Base-by-base conservation (phyloP, 2,329 filamentous ascomycete genomes). In the Aspergillus jensenii region DNA sequence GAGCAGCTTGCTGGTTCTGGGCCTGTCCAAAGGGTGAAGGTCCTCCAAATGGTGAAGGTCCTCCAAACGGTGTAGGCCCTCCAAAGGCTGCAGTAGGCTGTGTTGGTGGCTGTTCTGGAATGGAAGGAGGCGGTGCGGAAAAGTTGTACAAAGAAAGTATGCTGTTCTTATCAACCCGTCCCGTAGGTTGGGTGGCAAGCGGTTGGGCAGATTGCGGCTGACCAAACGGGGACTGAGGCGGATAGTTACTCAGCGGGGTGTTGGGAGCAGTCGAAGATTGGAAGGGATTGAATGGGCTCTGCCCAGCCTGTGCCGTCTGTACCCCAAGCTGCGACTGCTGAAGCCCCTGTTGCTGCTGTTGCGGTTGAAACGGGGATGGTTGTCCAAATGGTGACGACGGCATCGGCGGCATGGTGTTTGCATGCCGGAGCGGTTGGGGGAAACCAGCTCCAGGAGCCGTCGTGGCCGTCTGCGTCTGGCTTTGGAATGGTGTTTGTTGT, bases 101-200 rank as follows among this genome's bases (percentile, higher is more conserved):
- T 43, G 61, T 59, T 43, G 66, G 64, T 21, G 67, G 64, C 57
- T 75, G 73, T 59, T 76, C 67, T 27, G 70, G 67, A 17, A 74
- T 74, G 1, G 72, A 64, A 41, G 74, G 67, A 55, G 72, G 68
- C 8, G 74, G 63, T 17, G 74, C 70, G 14, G 77, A 74, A 53
- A 79, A 71, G 55, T 76, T 79, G 62, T 79, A 81, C 12, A 81
- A 67, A 14, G 78, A 74, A 37, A 81, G 69, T 47, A 81, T 81
- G 52, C 74, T 76, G 39, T 71, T 74, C 62, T 80, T 81, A 58
- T 81, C 76, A 59, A 80, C 69, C 37, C 75, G 72, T 19, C 75
- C 73, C 4, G 76, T 78, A 44, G 71, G 70, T 62, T 80, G 78
- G 4, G 74, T 63, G 27, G 64, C 63, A n/a, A 77, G 65, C 37